Evolutionary conservation across 2,329 filamentous ascomycete genomes (phyloP), one percentile per base, ranked within the genome.

Genomic region (Cucurbitaria berberidis): DNA sequence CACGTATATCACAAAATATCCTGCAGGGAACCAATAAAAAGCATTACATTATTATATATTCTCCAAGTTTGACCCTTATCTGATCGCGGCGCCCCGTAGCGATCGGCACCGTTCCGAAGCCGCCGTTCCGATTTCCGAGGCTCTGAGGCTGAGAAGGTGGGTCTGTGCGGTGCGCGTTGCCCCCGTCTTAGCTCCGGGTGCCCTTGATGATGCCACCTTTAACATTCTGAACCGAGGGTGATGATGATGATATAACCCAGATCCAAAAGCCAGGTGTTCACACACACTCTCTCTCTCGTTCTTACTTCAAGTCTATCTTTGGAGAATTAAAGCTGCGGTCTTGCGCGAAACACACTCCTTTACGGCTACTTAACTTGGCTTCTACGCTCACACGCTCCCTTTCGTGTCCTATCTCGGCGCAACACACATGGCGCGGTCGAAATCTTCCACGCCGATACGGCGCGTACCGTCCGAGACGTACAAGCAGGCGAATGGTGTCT

Each of bases 351-450:
- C n/a, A n/a, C n/a, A n/a, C n/a, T n/a, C n/a, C n/a, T n/a, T n/a
- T n/a, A n/a, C n/a, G n/a, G n/a, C n/a, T n/a, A n/a, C n/a, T n/a
- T n/a, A n/a, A n/a, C n/a, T n/a, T n/a, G n/a, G n/a, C n/a, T n/a
- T n/a, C n/a, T n/a, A n/a, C n/a, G n/a, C n/a, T n/a, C n/a, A n/a
- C n/a, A n/a, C n/a, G n/a, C n/a, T n/a, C n/a, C n/a, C n/a, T n/a
- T n/a, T n/a, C n/a, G n/a, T n/a, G n/a, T n/a, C n/a, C n/a, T n/a
- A n/a, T n/a, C n/a, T n/a, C n/a, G n/a, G n/a, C n/a, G n/a, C n/a
- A n/a, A n/a, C n/a, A n/a, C n/a, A n/a, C n/a, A 76, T 76, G 74
- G 71, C 68, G 22, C 67, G 61, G 53, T 44, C 59, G 8, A 70
- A 72, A 40, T 45, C 48, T 8, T 38, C 55, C n/a, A 43, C 67